Evolutionary conservation across 805 yeast species (phyloP), one percentile per base, ranked within the genome.

Genomic region (Pichia pseudocactophila): DNA sequence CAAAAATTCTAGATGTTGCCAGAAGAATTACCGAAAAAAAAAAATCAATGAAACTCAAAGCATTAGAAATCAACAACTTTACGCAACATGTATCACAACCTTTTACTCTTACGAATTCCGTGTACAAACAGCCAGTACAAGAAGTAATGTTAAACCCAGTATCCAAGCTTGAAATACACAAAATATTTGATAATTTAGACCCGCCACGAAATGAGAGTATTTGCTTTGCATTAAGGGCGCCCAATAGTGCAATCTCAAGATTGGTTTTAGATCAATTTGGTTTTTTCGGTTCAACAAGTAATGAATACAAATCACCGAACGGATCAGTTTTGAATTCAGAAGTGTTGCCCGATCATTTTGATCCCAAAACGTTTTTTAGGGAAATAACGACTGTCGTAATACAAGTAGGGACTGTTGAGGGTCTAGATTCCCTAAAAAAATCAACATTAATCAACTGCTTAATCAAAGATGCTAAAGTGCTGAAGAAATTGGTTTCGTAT

Each of bases 331-430:
- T 78, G 5, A 50, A 55, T 6, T 52, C 76, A 11, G 51, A 64
- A 2, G 64, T 74, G 18, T 58, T 76, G 33, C 75, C 78, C 1
- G 63, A 60, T 13, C 55, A 63, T 19, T 57, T 63, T 40, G 47
- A 64, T 20, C 63, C 64, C 20, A 61, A 61, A 26, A 57, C 57
- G 8, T 63, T 63, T 39, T 73, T 73, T 49, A 53, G 59, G 22
- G 57, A 60, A 18, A 56, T 71, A 5, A 63, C 70, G 1, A 66
- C 73, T 40, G 41, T 79, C 5, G 47, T 79, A 3, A 64, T 77
- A 50, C 79, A 76, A 48, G 66, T 78, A 48, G 83, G 83, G 3
- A 51, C 70, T 2, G 51, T 56, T 10, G 37, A 39, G 33, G 36
- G 22, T 10, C 26, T 42, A 22, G 44, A 41, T 31, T 12, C 34